These are phyloP conservation scores for Nemania diffusa DNA, from an alignment of 2,329 filamentous ascomycete species.

Conservation along the genomic window DNA sequence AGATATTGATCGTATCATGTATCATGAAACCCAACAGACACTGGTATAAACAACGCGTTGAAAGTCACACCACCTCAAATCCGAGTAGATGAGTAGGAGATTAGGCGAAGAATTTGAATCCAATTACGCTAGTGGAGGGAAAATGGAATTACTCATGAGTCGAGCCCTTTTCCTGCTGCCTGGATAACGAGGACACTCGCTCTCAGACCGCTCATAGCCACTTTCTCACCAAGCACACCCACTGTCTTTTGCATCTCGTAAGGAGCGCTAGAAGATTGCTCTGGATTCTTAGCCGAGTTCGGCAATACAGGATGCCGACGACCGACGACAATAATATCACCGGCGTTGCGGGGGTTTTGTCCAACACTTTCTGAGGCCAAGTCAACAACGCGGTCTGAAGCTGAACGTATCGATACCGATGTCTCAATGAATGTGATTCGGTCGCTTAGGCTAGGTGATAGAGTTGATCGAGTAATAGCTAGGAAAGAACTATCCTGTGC, in stretches of 20 bases:
- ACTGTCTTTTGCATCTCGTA: slow-evolving; percentile 63
- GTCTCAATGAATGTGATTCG: slow-evolving; percentile 62
- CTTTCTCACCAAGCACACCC: slow-evolving; percentile 68
- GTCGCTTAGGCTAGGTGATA: slow-evolving; percentile 48
- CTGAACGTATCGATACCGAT: slow-evolving; percentile 53
- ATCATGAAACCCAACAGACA: slow-evolving; percentile 7
- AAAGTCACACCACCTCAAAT: not conserved
- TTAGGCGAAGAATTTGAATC: not conserved
- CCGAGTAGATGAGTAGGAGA: not conserved
- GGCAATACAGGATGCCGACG: slow-evolving; percentile 56
- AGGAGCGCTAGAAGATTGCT: slow-evolving; percentile 42
- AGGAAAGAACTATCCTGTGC: slow-evolving; percentile 52
- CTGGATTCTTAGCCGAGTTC: slow-evolving; percentile 36
- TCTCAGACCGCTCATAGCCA: slow-evolving; percentile 68
- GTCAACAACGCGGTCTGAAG: slow-evolving; percentile 59
- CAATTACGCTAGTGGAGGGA: not conserved
- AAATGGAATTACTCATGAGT: slow-evolving; percentile 25
- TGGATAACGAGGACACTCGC: slow-evolving; percentile 78
- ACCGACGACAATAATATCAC: slow-evolving; percentile 77
- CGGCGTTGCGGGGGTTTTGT: slow-evolving; percentile 70
- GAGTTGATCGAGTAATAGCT: slow-evolving; percentile 48
- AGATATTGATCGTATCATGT: not conserved
- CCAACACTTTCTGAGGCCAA: slow-evolving; percentile 69
- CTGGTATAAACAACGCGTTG: not conserved
- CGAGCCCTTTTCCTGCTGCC: slow-evolving; percentile 54